phyloP scores from a whole-genome alignment of 805 yeast species.

The Yarrowia sp. region DNA sequence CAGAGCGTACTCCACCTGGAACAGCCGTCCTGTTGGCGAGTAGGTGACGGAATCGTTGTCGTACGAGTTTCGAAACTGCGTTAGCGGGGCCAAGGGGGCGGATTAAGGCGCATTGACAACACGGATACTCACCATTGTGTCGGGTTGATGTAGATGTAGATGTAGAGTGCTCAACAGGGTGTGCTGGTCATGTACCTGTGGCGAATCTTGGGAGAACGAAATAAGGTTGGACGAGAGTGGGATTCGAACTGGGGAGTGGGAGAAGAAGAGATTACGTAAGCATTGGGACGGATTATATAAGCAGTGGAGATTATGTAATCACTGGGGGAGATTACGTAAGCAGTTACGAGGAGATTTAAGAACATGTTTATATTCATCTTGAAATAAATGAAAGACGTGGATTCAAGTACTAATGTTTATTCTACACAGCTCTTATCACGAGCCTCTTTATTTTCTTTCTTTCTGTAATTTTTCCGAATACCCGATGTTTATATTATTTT shows the following conservation, averaged over 20 bases:
- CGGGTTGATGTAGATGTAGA: slow-evolving; percentile 7
- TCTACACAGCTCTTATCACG: too few relatives aligned
- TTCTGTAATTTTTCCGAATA: too few relatives aligned
- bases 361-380: too few relatives aligned
- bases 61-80: slow-evolving; percentile 92
- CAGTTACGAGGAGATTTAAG: too few relatives aligned
- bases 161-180: background rate
- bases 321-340: too few relatives aligned
- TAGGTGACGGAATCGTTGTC: slow-evolving; percentile 98
- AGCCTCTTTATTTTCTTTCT: too few relatives aligned
- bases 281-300: too few relatives aligned
- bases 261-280: too few relatives aligned
- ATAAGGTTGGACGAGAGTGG: background rate
- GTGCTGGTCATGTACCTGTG: background rate
- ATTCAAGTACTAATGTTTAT: too few relatives aligned
- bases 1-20: slow-evolving; percentile 86
- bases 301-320: too few relatives aligned
- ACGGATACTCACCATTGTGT: slow-evolving; percentile 24
- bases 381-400: too few relatives aligned
- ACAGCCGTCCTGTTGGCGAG: slow-evolving; percentile 92
- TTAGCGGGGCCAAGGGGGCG: background rate
- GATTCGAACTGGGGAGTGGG: background rate
- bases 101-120: background rate
- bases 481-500: too few relatives aligned
- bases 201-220: slow-evolving; percentile 15